A percentile compares a stretch with the other conserved stretches of the same genome.
Evolutionary conservation across 305 asterid species (phyloP).

Genomic region (Caryopteris hybrid): DNA sequence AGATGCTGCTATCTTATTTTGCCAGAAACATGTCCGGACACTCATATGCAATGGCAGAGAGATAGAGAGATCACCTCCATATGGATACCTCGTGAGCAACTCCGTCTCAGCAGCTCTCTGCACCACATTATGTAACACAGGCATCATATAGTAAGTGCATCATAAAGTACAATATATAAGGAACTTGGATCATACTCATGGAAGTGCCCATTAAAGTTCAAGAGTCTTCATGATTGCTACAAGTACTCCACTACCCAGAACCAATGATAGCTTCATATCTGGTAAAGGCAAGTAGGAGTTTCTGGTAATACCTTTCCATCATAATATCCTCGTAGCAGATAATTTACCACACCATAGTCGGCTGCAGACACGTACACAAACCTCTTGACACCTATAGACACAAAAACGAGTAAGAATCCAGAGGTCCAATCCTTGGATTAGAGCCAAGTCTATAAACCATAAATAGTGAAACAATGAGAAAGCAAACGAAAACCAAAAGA

Average conservation of each 20-base stretch:
- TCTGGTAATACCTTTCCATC: slow-evolving; percentile 77
- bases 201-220: not conserved
- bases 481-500: too few relatives aligned
- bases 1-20: not conserved
- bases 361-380: slow-evolving; percentile 85
- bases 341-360: slow-evolving; percentile 68
- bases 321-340: slow-evolving; percentile 63
- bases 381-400: slow-evolving; percentile 57
- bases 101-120: slow-evolving; percentile 98
- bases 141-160: slow-evolving; percentile 6
- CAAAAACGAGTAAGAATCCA: not conserved
- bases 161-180: not conserved
- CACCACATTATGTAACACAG: slow-evolving; percentile 18
- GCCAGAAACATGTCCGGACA: not conserved
- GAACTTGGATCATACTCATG: not conserved
- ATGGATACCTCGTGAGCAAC: slow-evolving; percentile 78
- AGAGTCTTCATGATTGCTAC: not conserved
- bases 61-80: slow-evolving; percentile 60
- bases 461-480: slow-evolving; percentile 6
- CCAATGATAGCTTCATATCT: not conserved
- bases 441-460: slow-evolving; percentile 3
- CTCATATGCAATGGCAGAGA: not conserved
- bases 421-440: not conserved
- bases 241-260: not conserved
- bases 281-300: slow-evolving; percentile 6